Evolutionary conservation across 257 asterid genomes (phyloP).

Genomic region (Apocynum venetum): DNA sequence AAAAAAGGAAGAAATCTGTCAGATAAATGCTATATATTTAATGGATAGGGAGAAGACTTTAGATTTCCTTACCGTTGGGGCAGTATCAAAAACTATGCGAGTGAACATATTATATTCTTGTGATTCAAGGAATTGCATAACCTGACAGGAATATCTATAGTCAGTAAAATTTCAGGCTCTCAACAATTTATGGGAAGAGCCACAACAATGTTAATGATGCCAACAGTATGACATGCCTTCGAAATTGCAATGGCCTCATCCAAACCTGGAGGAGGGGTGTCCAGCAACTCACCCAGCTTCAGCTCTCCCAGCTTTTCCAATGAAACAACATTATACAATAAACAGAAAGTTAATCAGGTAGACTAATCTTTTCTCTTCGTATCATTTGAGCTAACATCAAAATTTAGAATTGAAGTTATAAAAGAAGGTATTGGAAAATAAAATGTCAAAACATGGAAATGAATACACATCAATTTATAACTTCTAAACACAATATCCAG

Average conservation of each 20-base stretch:
- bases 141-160: constrained; percentile 48
- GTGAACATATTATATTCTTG: constrained; percentile 89
- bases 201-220: not conserved
- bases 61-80: constrained; percentile 79
- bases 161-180: constrained; percentile 25
- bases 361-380: not conserved
- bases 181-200: constrained; percentile 19
- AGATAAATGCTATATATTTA: constrained; percentile 21
- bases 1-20: constrained; percentile 12
- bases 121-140: constrained; percentile 89
- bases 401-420: not conserved
- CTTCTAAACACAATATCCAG: too few species aligned
- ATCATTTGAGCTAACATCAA: not conserved
- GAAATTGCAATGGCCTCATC: constrained; percentile 99
- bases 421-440: not conserved
- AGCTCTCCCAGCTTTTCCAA: constrained; percentile 80
- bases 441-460: not conserved
- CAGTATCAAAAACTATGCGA: constrained; percentile 96
- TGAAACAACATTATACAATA: not conserved
- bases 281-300: constrained; percentile 97
- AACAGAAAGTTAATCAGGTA: not conserved
- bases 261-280: constrained; percentile 98
- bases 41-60: constrained; percentile 9
- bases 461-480: not conserved
- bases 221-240: constrained; percentile 49